These are phyloP conservation scores for Nannochloris sp. DNA, from an alignment of 139 green algal species.

Conservation along the genomic window DNA sequence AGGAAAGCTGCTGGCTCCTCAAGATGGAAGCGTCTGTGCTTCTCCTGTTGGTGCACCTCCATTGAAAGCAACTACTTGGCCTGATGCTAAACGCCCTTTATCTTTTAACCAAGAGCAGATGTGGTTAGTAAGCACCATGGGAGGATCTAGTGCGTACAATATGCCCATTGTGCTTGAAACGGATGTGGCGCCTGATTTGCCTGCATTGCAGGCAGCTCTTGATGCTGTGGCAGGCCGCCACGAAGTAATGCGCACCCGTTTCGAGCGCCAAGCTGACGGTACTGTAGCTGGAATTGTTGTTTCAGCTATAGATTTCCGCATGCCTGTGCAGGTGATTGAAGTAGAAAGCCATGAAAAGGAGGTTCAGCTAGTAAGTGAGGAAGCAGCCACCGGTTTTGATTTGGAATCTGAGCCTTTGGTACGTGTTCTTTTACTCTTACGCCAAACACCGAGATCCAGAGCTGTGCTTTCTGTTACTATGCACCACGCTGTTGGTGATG, in stretches of 20 bases:
- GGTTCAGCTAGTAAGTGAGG: neutral
- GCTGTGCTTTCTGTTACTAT: neutral
- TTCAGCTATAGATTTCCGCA: too few species aligned
- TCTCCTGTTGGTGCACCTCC: too few species aligned
- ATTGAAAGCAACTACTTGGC: neutral
- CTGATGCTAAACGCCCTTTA: neutral
- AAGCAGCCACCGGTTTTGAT: neutral
- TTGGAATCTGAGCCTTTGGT: too few species aligned
- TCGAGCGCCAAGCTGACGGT: too few species aligned
- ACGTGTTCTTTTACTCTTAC: too few species aligned
- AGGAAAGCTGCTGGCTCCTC: neutral
- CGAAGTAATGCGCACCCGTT: neutral
- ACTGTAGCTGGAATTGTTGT: too few species aligned
- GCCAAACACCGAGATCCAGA: too few species aligned
- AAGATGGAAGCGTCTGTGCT: neutral
- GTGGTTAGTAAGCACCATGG: neutral
- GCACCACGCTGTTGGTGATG: constrained; percentile 5
- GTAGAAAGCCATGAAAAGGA: too few species aligned
- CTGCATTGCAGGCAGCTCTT: neutral
- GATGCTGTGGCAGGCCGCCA: neutral
- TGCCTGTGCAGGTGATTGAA: too few species aligned
- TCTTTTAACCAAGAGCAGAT: neutral
- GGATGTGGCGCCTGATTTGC: neutral
- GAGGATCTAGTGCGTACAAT: neutral
- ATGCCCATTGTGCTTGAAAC: neutral